Percentiles rank a stretch among this genome's conserved stretches.
Conservation (phyloP, 169 alveolate species). For the Plasmodium fragile region DNA sequence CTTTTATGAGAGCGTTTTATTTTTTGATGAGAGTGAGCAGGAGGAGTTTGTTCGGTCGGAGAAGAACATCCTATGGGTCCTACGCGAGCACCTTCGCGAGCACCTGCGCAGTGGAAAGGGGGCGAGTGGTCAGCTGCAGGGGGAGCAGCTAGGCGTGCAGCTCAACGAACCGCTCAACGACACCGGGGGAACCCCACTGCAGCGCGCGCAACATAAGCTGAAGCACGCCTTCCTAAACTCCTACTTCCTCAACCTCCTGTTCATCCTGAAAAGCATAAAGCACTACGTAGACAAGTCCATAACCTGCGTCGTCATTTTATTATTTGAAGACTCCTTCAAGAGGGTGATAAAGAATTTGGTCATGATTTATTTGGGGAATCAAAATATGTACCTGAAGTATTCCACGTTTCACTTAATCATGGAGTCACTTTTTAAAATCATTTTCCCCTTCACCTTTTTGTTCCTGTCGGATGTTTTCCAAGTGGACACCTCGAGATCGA, state of each 20-base stretch:
- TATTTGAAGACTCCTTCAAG: slow-evolving; percentile 64
- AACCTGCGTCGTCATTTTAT: not conserved
- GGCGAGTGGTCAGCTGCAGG: not conserved
- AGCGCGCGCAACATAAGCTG: not conserved
- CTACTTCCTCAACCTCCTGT: slow-evolving; percentile 53
- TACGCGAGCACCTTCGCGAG: slow-evolving; percentile 13
- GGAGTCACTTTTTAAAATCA: slow-evolving; percentile 25
- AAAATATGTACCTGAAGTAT: slow-evolving; percentile 40
- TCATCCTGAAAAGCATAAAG: slow-evolving; percentile 58
- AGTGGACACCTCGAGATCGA: slow-evolving; percentile 22
- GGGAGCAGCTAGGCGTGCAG: not conserved
- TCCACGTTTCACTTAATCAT: slow-evolving; percentile 13
- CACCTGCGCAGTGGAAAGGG: slow-evolving; percentile 5
- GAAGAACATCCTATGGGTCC: not conserved
- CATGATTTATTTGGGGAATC: slow-evolving; percentile 19
- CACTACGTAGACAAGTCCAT: slow-evolving; percentile 51
- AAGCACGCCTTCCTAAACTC: slow-evolving; percentile 53
- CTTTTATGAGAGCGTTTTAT: slow-evolving; percentile 55
- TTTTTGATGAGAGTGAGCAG: slow-evolving; percentile 35
- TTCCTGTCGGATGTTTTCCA: slow-evolving; percentile 52
- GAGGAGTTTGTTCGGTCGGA: not conserved
- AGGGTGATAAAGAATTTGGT: slow-evolving; percentile 24
- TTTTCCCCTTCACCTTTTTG: slow-evolving; percentile 58
- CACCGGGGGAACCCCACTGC: not conserved
- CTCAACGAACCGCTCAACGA: not conserved